phyloP scores from a whole-genome alignment of 345 rosid species.

The Rhodamnia rubescens region DNA sequence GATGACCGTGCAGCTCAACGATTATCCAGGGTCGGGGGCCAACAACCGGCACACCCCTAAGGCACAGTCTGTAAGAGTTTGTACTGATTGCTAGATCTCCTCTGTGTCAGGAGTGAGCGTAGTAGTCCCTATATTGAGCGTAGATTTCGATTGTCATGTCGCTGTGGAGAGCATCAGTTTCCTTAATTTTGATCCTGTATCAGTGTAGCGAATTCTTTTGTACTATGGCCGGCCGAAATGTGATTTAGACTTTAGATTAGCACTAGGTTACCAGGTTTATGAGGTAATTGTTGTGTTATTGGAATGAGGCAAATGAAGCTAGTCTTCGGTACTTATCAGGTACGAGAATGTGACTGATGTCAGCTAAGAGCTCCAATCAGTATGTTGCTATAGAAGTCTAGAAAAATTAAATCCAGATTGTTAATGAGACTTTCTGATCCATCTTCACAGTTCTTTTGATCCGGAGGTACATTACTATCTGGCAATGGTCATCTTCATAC shows the following conservation, averaged over 20 bases:
- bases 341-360: background rate
- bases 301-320: background rate
- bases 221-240: background rate
- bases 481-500: background rate
- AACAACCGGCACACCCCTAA: conserved; percentile 75
- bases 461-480: too few species aligned
- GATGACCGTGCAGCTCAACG: conserved; percentile 35
- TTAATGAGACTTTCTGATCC: background rate
- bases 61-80: conserved; percentile 22
- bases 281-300: background rate
- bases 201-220: background rate
- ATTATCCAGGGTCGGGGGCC: conserved; percentile 73
- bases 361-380: background rate
- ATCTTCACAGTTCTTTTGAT: background rate
- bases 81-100: conserved; percentile 26
- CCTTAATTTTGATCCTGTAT: background rate
- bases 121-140: background rate
- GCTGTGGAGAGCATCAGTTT: background rate
- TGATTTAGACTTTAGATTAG: background rate
- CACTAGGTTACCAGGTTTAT: background rate
- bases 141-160: background rate
- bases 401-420: background rate
- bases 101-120: background rate
- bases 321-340: background rate
- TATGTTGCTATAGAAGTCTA: background rate